Evolutionary conservation across 2,329 filamentous ascomycete species (phyloP).

Genomic region (Graphilbum sp.): DNA sequence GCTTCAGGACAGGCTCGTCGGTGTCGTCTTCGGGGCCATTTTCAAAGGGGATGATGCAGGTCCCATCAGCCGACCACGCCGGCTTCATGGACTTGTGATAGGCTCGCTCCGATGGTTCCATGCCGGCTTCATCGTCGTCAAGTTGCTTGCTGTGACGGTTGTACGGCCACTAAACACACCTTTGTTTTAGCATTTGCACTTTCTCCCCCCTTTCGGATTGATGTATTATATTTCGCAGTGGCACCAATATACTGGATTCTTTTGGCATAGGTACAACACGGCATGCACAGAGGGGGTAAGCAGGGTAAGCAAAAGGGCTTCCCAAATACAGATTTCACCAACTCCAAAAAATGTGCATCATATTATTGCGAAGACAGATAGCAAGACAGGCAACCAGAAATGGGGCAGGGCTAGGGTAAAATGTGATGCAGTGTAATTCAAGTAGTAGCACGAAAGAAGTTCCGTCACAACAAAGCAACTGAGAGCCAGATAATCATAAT

Average conservation of each 20-base stretch:
- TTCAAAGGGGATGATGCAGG: slow-evolving; percentile 24
- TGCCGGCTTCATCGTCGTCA: slow-evolving; percentile 40
- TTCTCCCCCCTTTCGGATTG: slow-evolving; percentile 1
- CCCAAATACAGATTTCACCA: too few relatives aligned
- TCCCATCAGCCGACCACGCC: slow-evolving; percentile 61
- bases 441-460: too few relatives aligned
- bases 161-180: slow-evolving; percentile 62
- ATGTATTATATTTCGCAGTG: not conserved
- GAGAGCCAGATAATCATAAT: too few relatives aligned
- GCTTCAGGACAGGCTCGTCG: slow-evolving; percentile 10
- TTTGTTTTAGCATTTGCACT: slow-evolving; percentile 28
- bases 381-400: slow-evolving; percentile 12
- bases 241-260: not conserved
- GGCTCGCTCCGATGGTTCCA: slow-evolving; percentile 45
- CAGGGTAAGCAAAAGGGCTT: too few relatives aligned
- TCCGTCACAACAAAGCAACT: too few relatives aligned
- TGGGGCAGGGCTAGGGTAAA: too few relatives aligned
- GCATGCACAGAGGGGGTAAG: too few relatives aligned
- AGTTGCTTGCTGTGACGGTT: slow-evolving; percentile 59
- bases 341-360: too few relatives aligned
- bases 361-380: slow-evolving; percentile 15
- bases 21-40: slow-evolving; percentile 1
- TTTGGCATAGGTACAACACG: too few relatives aligned
- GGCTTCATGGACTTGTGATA: slow-evolving; percentile 65
- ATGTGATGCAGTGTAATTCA: too few relatives aligned